Evolutionary conservation across 2,329 filamentous ascomycete genomes (phyloP).

Genomic region (Pyrenochaeta sp.): DNA sequence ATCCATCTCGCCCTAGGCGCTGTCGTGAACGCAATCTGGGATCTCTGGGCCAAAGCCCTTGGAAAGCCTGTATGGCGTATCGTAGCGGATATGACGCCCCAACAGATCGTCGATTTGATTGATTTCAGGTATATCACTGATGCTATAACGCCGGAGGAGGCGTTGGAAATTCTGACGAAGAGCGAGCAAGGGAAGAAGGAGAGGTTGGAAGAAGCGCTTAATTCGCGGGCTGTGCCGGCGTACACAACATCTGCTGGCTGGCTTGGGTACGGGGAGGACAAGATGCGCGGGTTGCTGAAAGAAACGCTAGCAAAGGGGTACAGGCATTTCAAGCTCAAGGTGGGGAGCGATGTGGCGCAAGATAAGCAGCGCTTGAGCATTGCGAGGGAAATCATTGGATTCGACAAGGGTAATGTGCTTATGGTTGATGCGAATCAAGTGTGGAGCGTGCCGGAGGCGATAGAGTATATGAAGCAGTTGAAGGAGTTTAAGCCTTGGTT

Average conservation of each 20-base stretch:
- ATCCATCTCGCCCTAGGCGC: slow-evolving; percentile 91
- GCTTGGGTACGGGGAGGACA: slow-evolving; percentile 89
- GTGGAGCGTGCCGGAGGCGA: slow-evolving; percentile 89
- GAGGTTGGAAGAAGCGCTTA: slow-evolving; percentile 76
- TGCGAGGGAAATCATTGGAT: slow-evolving; percentile 81
- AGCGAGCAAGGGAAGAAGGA: slow-evolving; percentile 72
- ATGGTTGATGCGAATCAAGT: slow-evolving; percentile 96
- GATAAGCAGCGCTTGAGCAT: slow-evolving; percentile 76
- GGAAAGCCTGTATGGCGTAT: slow-evolving; percentile 91
- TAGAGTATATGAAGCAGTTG: slow-evolving; percentile 84
- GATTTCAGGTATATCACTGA: slow-evolving; percentile 96
- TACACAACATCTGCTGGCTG: slow-evolving; percentile 92
- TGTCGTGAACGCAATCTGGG: slow-evolving; percentile 91
- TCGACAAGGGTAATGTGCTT: slow-evolving; percentile 81
- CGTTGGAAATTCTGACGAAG: slow-evolving; percentile 73
- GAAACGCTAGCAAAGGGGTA: slow-evolving; percentile 82
- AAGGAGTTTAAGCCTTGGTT: slow-evolving; percentile 89
- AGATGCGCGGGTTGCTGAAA: slow-evolving; percentile 77
- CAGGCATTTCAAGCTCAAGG: slow-evolving; percentile 90
- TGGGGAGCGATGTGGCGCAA: slow-evolving; percentile 75
- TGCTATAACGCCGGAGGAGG: slow-evolving; percentile 87
- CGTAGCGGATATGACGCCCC: slow-evolving; percentile 87
- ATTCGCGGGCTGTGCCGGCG: slow-evolving; percentile 79
- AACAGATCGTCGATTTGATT: slow-evolving; percentile 86
- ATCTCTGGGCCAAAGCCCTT: slow-evolving; percentile 90